These are phyloP conservation scores for Heritiera fomes DNA, from an alignment of 345 rosid genomes.

Conservation along the genomic window DNA sequence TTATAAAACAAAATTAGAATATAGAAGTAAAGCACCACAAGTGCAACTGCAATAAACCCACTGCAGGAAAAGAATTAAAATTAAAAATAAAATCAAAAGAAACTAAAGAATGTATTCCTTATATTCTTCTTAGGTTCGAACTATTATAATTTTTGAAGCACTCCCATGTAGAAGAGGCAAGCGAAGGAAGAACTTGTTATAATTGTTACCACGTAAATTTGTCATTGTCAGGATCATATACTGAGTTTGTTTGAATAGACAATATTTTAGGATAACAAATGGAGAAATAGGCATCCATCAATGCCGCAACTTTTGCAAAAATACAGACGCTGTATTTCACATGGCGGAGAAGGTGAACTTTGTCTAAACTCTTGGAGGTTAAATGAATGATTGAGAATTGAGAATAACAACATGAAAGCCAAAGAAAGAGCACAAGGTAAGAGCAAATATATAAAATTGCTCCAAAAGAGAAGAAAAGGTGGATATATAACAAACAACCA, in stretches of 20 bases:
- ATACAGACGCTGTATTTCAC: background rate
- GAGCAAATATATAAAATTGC: too few relatives aligned
- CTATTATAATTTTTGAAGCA: background rate
- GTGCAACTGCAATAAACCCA: background rate
- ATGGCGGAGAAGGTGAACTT: background rate
- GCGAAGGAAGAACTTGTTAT: background rate
- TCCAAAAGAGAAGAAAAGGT: too few relatives aligned
- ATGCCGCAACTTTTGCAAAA: background rate
- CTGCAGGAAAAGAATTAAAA: background rate
- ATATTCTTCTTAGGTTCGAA: background rate
- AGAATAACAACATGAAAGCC: too few relatives aligned
- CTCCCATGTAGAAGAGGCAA: background rate
- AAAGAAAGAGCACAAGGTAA: too few relatives aligned
- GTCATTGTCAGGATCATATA: background rate
- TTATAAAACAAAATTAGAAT: too few relatives aligned
- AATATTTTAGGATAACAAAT: background rate
- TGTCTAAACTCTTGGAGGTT: background rate
- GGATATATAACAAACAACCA: too few relatives aligned
- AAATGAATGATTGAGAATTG: background rate
- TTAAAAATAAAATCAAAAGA: background rate
- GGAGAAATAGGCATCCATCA: background rate
- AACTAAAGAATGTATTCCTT: background rate
- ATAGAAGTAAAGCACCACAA: too few relatives aligned
- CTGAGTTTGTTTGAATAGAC: background rate
- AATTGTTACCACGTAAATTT: background rate